Conservation (phyloP, 352 stramenopile genomes). For the Phytophthora europaea region DNA sequence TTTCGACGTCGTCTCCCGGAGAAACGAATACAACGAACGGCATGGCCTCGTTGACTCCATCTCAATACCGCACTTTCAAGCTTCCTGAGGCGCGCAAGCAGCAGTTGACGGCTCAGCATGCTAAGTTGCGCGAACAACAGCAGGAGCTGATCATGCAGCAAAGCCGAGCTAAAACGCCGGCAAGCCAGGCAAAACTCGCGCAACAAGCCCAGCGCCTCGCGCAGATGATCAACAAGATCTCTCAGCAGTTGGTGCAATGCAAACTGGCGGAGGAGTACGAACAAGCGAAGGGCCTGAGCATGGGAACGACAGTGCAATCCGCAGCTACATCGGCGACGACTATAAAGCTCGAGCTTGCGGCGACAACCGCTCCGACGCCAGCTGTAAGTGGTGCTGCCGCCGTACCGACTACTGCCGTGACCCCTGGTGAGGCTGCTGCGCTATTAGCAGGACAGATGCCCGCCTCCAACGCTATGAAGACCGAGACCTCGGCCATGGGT, state of each 20-base stretch:
- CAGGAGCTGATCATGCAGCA: conserved; percentile 85
- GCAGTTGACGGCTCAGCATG: conserved; percentile 73
- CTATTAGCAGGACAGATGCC: conserved; percentile 15
- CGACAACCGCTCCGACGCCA: conserved; percentile 21
- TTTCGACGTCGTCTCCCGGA: conserved; percentile 44
- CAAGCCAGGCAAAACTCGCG: conserved; percentile 75
- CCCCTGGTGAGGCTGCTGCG: conserved; percentile 8
- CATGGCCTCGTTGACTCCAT: conserved; percentile 61
- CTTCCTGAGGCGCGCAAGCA: conserved; percentile 73
- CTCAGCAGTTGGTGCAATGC: conserved; percentile 85
- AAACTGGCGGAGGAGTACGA: conserved; percentile 88
- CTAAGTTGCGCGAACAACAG: conserved; percentile 80
- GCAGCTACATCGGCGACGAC: conserved; percentile 39
- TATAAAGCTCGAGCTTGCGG: conserved; percentile 42
- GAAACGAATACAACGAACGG: conserved; percentile 24
- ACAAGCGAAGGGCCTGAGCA: conserved; percentile 62
- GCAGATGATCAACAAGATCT: conserved; percentile 91
- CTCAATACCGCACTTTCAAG: conserved; percentile 84
- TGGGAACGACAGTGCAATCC: conserved; percentile 37
- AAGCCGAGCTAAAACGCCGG: conserved; percentile 73
- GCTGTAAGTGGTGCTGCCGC: conserved; percentile 25
- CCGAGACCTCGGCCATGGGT: conserved; percentile 17
- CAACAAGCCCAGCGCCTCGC: conserved; percentile 78
- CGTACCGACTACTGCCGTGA: conserved; percentile 5
- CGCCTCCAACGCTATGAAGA: conserved; percentile 21